Percentiles rank a stretch among this genome's conserved stretches.
Conservation (phyloP, 2,329 filamentous ascomycete genomes). For the Nigrospora sphaerica region DNA sequence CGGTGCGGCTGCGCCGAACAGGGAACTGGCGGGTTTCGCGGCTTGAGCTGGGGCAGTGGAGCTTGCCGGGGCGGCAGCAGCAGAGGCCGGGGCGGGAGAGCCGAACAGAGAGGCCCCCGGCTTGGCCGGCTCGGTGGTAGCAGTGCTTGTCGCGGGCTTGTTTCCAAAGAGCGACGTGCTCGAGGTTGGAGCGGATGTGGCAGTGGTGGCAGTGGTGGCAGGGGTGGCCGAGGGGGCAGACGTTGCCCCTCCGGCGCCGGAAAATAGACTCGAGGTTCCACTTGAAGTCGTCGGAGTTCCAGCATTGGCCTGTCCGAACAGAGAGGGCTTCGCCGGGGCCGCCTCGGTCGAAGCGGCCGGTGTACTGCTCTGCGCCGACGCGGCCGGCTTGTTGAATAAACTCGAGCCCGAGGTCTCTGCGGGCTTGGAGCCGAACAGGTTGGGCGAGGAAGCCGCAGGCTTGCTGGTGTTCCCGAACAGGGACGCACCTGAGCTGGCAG, state of each 20-base stretch:
- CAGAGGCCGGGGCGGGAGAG: conserved; percentile 12
- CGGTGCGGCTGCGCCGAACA: conserved; percentile 24
- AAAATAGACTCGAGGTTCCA: conserved; percentile 10
- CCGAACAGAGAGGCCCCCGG: conserved; percentile 20
- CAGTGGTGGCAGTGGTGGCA: conserved; percentile 4
- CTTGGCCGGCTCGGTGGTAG: conserved; percentile 20
- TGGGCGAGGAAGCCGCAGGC: background rate
- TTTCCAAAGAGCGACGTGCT: conserved; percentile 10
- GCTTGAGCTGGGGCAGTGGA: conserved; percentile 18
- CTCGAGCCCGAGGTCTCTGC: conserved; percentile 7
- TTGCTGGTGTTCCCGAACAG: conserved; percentile 9
- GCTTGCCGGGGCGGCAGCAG: conserved; percentile 15
- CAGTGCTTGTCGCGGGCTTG: conserved; percentile 12
- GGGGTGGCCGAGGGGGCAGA: conserved; percentile 14
- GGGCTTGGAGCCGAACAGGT: conserved; percentile 15
- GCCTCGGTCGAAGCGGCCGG: conserved; percentile 9
- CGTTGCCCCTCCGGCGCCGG: conserved; percentile 4
- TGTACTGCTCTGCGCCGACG: background rate
- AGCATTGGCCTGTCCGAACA: conserved; percentile 13
- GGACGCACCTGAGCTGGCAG: conserved; percentile 8
- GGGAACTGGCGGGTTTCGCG: conserved; percentile 15
- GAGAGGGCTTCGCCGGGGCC: conserved; percentile 10
- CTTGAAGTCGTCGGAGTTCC: background rate
- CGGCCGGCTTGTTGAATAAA: conserved; percentile 11
- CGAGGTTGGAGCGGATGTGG: conserved; percentile 9